These are phyloP conservation scores for Acanthamoeba sp. DNA, from an alignment of 208 protist genomes.

Conservation along the genomic window DNA sequence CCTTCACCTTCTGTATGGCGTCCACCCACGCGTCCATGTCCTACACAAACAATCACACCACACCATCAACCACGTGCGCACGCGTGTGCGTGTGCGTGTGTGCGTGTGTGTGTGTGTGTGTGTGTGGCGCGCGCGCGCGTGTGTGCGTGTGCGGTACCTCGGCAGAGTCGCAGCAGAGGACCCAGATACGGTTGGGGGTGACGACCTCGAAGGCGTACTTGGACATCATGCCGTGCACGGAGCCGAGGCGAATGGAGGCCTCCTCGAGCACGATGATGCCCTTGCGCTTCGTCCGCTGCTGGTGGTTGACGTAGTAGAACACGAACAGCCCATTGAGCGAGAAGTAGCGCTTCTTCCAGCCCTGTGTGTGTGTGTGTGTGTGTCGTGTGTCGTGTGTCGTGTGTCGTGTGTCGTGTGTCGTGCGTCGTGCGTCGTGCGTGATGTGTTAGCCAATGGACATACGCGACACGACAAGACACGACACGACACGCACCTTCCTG, in stretches of 20 bases:
- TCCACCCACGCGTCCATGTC: slow-evolving; percentile 60
- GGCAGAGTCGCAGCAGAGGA: slow-evolving; percentile 33
- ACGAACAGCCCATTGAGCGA: slow-evolving; percentile 59
- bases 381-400: too few species aligned
- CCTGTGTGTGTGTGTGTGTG: too few species aligned
- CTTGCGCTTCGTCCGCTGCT: slow-evolving; percentile 21
- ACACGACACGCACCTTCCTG: slow-evolving; percentile 49
- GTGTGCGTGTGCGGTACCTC: slow-evolving; percentile 4
- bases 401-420: too few species aligned
- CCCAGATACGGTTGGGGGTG: slow-evolving; percentile 52
- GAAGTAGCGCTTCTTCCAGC: slow-evolving; percentile 65
- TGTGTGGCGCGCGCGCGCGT: not conserved
- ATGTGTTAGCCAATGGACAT: not conserved
- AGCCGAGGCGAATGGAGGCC: slow-evolving; percentile 31
- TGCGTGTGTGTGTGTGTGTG: not conserved
- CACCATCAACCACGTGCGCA: too few species aligned
- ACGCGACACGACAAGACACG: not conserved
- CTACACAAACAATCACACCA: not conserved
- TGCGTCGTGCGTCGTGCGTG: too few species aligned
- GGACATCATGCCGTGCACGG: slow-evolving; percentile 22
- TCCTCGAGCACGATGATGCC: slow-evolving; percentile 69
- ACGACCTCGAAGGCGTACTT: slow-evolving; percentile 54
- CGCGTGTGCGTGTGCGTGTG: too few species aligned
- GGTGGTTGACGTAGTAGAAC: slow-evolving; percentile 59
- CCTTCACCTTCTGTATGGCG: slow-evolving; percentile 65